Base-by-base conservation (phyloP, 2,329 filamentous ascomycete species). In the Ophiocordyceps australis region DNA sequence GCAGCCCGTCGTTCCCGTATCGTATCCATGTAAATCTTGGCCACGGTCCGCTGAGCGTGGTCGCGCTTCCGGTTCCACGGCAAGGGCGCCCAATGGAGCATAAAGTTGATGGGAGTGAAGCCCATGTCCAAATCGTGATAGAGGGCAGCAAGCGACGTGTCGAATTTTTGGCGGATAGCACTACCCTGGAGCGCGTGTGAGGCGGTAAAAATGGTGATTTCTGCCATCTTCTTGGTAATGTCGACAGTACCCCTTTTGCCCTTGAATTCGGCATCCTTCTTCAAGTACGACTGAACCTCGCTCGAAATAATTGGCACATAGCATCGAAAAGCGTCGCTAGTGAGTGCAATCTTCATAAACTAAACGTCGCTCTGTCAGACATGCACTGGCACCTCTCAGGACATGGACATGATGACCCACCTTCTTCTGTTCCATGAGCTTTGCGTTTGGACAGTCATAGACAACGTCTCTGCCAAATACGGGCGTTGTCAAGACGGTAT, bases 341-440 rank as follows among this genome's bases (percentile, higher is more conserved):
- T 82, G 28, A 85, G 68, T 33, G 75, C 76, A 39, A 76, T 70
- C 51, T 85, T 85, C 70, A 83, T 78, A 43, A 85, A 82, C 74
- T 68, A 26, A 41, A 37, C 23, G 11, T 11, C 9, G 9, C 5
- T 3, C 5, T 4, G 5, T 8, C 16, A 11, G 9, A 10, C 17
- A 20, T n/a, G 17, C 5, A n/a, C n/a, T n/a, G n/a, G n/a, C n/a
- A n/a, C n/a, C n/a, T 12, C 21, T 8, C 5, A 13, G 14, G 14
- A 21, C 31, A 17, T 6, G 28, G 31, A n/a, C n/a, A n/a, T n/a
- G n/a, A n/a, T n/a, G n/a, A n/a, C 53, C 34, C 48, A 83, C 79
- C 70, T 86, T 89, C 62, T 92, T 92, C 61, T 92, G 82, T 57
- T 92, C 82, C 82, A 92, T 91, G 44, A 92, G 66, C 55, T 91